Percentiles rank a stretch among this genome's conserved stretches.
Evolutionary conservation across 73 alveolate species (phyloP).

Genomic region (Stentor coeruleus): DNA sequence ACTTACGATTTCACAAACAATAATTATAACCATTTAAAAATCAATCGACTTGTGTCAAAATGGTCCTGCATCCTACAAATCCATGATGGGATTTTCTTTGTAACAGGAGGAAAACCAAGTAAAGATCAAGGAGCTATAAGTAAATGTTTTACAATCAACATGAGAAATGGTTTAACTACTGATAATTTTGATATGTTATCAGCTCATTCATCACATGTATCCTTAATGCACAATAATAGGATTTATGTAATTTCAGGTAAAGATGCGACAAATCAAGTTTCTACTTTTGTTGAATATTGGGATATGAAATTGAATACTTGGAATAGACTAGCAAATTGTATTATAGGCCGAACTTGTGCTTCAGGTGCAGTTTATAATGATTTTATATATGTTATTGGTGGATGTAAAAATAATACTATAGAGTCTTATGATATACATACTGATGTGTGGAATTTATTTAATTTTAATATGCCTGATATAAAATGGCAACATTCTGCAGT

Average conservation of each 20-base stretch:
- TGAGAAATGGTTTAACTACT: background rate
- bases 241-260: slow-evolving; percentile 22
- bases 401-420: background rate
- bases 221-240: background rate
- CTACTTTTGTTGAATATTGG: background rate
- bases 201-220: slow-evolving; percentile 1
- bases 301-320: background rate
- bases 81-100: background rate
- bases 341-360: background rate
- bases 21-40: background rate
- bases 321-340: background rate
- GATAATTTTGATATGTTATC: background rate
- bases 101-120: slow-evolving; percentile 3
- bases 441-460: background rate
- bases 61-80: background rate
- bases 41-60: background rate
- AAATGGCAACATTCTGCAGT: background rate
- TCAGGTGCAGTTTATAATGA: background rate
- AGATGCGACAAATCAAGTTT: background rate
- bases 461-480: background rate
- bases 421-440: background rate
- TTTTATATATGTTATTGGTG: background rate
- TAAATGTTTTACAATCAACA: background rate
- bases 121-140: background rate
- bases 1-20: background rate